Conservation (phyloP, 495 filamentous ascomycete species). For the Pyrenula aspistea region DNA sequence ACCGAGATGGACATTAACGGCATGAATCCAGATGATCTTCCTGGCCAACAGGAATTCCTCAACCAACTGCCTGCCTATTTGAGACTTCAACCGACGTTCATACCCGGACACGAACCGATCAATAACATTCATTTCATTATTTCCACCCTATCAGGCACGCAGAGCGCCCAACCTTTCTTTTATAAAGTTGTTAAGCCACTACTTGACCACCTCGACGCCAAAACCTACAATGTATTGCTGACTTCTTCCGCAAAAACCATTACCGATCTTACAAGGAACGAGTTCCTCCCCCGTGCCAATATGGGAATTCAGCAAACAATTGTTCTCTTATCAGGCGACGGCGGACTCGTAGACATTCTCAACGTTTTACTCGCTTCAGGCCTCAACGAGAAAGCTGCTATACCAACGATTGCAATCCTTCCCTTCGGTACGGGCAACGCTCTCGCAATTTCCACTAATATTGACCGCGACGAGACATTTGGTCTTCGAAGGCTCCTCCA, state of each 20-base stretch:
- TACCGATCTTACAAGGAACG: slow-evolving; percentile 39
- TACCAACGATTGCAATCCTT: slow-evolving; percentile 51
- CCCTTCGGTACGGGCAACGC: slow-evolving; percentile 86
- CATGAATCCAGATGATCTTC: too few relatives aligned
- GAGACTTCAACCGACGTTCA: too few relatives aligned
- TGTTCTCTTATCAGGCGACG: slow-evolving; percentile 76
- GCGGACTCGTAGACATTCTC: slow-evolving; percentile 65
- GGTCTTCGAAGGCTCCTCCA: slow-evolving; percentile 28
- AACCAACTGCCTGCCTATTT: too few relatives aligned
- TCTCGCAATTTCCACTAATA: slow-evolving; percentile 51
- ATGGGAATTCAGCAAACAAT: slow-evolving; percentile 42
- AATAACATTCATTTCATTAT: slow-evolving; percentile 51
- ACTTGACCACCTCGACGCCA: slow-evolving; percentile 30
- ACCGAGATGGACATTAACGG: too few relatives aligned
- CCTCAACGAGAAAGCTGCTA: slow-evolving; percentile 8
- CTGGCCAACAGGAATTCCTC: too few relatives aligned
- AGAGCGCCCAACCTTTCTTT: slow-evolving; percentile 45
- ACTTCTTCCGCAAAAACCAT: slow-evolving; percentile 51
- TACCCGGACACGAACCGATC: too few relatives aligned
- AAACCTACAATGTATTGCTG: slow-evolving; percentile 32
- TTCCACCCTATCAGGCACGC: slow-evolving; percentile 61
- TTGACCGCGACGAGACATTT: slow-evolving; percentile 24
- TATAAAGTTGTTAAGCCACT: slow-evolving; percentile 44
- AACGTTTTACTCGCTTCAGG: slow-evolving; percentile 43
- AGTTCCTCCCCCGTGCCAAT: slow-evolving; percentile 35